Base-by-base conservation (phyloP, 1,284 basidiomycete species). In the Apiotrichum mycotoxinovorans region DNA sequence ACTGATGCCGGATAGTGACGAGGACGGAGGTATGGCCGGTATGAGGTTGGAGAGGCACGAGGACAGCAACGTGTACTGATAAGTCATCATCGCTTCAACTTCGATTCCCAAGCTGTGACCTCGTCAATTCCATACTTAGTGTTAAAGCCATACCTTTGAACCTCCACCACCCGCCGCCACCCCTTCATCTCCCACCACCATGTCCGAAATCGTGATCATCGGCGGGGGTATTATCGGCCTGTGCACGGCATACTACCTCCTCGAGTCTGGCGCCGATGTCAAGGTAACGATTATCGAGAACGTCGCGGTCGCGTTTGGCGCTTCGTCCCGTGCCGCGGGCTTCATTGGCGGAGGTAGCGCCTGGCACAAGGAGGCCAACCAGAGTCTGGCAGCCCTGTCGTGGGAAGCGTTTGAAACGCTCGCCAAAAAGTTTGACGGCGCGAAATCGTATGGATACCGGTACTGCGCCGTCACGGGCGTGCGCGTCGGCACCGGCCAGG, bases 241-340 rank as follows among this genome's bases (percentile, higher is more conserved):
- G 51, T 87, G 87, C 15, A 88, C 87, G 0, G 90, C 90, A 15
- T 75, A 66, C 62, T 70, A 70, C 57, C 57, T 65, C 30, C 52
- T 60, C 23, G 48, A 40, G 20, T 46, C 55, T 40, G 62, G 11
- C 90, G 87, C 80, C 33, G 44, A 46, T 15, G 25, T 50, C 8
- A 10, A 15, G 8, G 62, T 79, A 26, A 78, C 75, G 0, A 71
- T 95, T 9, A 71, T 95, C 57, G 92, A 95, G 73, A 61, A 61
- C 37, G 56, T 54, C 3, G 42, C 51, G n/a, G 58, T 66, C 14
- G 65, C 60, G 3, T 54, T 48, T 3, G 63, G 73, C 0, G 88
- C 91, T 1, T 89, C 87, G 0, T 90, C 91, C 15, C 94, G 94
- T 71, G 88, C 89, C 0, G 91, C 89, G 1, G 92, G 91, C 1